Evolutionary conservation across 179 eudicot genomes (phyloP).

Genomic region (Silene coronaria): DNA sequence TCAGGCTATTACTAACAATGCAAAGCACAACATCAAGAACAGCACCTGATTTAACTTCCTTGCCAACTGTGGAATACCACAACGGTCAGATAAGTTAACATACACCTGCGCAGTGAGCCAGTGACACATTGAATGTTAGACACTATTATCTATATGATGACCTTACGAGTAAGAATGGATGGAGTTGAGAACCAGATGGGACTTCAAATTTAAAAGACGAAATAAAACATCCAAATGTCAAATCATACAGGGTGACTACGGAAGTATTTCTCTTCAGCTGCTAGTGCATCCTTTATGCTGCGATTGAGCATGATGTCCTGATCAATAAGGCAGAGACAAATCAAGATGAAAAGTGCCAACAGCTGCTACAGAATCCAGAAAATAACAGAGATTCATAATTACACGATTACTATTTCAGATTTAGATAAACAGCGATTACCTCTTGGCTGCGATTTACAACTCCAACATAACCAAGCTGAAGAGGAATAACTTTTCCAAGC

Average conservation of each 20-base stretch:
- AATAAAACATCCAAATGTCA: constrained; percentile 8
- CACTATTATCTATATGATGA: neutral
- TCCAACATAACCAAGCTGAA: constrained; percentile 92
- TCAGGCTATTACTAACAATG: neutral
- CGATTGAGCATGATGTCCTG: constrained; percentile 73
- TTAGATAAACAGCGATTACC: constrained; percentile 39
- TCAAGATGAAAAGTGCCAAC: neutral
- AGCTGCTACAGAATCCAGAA: constrained; percentile 3
- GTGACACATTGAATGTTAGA: constrained; percentile 15
- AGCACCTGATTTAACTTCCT: constrained; percentile 87
- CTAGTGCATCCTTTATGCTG: constrained; percentile 82
- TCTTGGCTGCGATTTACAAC: constrained; percentile 97
- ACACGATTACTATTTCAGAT: neutral
- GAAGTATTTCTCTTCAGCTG: constrained; percentile 83
- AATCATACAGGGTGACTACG: constrained; percentile 72
- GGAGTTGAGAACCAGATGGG: neutral
- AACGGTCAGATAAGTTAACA: constrained; percentile 65
- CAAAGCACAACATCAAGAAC: constrained; percentile 12
- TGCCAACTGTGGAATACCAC: constrained; percentile 83
- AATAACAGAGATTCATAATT: neutral
- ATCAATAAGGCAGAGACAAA: constrained; percentile 13
- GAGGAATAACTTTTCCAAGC: constrained; percentile 94
- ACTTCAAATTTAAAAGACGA: neutral
- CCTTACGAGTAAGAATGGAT: neutral
- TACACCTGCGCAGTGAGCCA: constrained; percentile 49